phyloP scores from a whole-genome alignment of 2,329 filamentous ascomycete genomes.

The Cadophora malorum region DNA sequence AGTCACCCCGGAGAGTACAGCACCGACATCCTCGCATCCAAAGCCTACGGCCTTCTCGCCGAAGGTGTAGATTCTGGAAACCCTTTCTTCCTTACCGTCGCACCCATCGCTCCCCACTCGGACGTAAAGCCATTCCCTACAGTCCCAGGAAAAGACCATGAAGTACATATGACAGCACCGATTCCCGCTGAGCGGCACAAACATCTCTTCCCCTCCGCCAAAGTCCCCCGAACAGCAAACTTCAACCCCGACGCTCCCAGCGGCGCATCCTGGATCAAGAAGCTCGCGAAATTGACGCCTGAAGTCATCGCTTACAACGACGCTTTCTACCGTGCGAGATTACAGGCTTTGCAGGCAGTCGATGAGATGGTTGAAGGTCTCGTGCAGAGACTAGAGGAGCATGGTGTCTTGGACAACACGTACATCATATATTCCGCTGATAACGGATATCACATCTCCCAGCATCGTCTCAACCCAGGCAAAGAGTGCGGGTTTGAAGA shows the following conservation, averaged over 20 bases:
- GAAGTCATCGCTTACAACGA: constrained; percentile 55
- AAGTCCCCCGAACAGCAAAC: constrained; percentile 65
- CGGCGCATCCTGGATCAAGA: constrained; percentile 56
- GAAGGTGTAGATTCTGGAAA: constrained; percentile 59
- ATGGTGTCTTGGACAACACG: constrained; percentile 51
- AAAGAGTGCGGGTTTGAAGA: constrained; percentile 58
- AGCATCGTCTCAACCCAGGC: constrained; percentile 57
- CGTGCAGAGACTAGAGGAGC: constrained; percentile 50
- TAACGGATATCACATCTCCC: constrained; percentile 59
- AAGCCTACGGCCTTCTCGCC: constrained; percentile 65
- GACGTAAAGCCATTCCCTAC: constrained; percentile 47
- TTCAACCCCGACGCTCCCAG: constrained; percentile 68
- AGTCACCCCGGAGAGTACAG: constrained; percentile 55
- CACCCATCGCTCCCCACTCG: constrained; percentile 71
- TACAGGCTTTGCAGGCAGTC: constrained; percentile 59
- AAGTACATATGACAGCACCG: constrained; percentile 53
- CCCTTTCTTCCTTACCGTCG: constrained; percentile 72
- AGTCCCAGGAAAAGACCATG: neutral
- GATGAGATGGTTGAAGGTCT: constrained; percentile 61
- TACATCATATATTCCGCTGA: constrained; percentile 67
- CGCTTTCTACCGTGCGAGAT: constrained; percentile 57
- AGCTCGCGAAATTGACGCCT: constrained; percentile 50
- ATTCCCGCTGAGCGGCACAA: constrained; percentile 66
- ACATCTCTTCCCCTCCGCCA: constrained; percentile 64
- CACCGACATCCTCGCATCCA: constrained; percentile 64